Base-by-base conservation (phyloP, 176 grass and related monocot species). In the Aegilops sharonensis region DNA sequence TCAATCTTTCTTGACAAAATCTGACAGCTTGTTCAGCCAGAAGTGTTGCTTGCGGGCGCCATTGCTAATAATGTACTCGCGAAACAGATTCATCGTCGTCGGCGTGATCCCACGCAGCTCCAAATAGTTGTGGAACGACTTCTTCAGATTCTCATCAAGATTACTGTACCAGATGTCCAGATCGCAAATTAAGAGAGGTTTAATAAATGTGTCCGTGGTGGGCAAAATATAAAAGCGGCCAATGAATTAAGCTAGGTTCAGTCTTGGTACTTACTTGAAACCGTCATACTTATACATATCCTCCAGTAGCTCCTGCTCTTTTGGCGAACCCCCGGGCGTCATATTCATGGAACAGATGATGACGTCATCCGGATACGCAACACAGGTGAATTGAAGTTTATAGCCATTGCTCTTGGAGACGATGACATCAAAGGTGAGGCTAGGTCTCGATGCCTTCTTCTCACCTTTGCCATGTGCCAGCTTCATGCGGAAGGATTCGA, bases 101-200 rank as follows among this genome's bases (percentile, higher is more conserved):
- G 89, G 89, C 3, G 91, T 89, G 81, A 98, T 92, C 47, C 95
- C 95, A 34, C 93, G 83, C 31, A 98, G 81, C 47, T 98, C 93
- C 85, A 98, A 67, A 40, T 95, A 98, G 72, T 93, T 93, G 88
- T 95, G 88, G 66, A 95, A 95, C 11, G 93, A 91, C 85, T 82
- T 95, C 78, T 98, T 91, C 70, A 98, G 81, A 27, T 98, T 98
- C 80, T 93, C 93, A 70, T 93, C 93, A 37, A 98, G 89, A 54
- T 92, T 91, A 57, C 95, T 98, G 85, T 30, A 90, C 5, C 75
- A 83, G 6, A 81, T 30, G n/a, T n/a, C n/a, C n/a, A n/a, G n/a
- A n/a, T 30, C 52, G 2, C 54, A 8, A 21, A 21, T 7, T 57
- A 36, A 57, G 52, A 8, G 31, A 64, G 23, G 2, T 25, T 64